Evolutionary conservation across 192 early-diverging fungal species (phyloP).

Genomic region (Linderina pennispora): DNA sequence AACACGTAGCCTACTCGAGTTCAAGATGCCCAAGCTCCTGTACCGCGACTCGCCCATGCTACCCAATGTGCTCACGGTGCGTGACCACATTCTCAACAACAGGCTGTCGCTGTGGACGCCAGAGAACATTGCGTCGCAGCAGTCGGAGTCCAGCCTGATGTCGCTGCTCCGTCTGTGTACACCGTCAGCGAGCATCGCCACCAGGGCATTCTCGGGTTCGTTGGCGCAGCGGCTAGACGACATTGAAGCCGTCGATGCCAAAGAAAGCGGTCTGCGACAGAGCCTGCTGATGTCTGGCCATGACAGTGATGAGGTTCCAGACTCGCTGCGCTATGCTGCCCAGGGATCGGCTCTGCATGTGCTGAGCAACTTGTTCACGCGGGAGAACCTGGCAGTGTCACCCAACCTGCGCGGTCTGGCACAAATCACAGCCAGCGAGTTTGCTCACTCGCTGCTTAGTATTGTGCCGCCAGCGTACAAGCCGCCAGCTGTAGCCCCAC

Average conservation of each 20-base stretch:
- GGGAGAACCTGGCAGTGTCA: conserved; percentile 27
- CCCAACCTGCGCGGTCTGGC: conserved; percentile 26
- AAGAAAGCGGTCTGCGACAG: conserved; percentile 6
- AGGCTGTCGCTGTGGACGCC: conserved; percentile 30
- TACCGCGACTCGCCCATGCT: conserved; percentile 51
- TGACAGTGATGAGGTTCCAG: not conserved
- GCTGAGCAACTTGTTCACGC: conserved; percentile 32
- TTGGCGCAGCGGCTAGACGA: conserved; percentile 15
- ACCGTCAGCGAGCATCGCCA: conserved; percentile 17
- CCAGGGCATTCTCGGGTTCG: conserved; percentile 14
- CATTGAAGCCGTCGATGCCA: conserved; percentile 2
- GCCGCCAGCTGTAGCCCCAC: conserved; percentile 55
- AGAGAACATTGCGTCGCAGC: conserved; percentile 7
- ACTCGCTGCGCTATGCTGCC: conserved; percentile 1
- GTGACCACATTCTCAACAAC: conserved; percentile 10
- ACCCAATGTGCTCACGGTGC: conserved; percentile 13
- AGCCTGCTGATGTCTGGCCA: conserved; percentile 10
- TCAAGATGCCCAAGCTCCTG: conserved; percentile 58
- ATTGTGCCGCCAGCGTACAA: conserved; percentile 45
- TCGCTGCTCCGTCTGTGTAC: conserved; percentile 33
- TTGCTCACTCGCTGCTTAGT: conserved; percentile 30
- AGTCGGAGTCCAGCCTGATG: conserved; percentile 6
- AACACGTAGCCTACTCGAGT: conserved; percentile 56
- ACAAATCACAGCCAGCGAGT: conserved; percentile 12
- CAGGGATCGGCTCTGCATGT: conserved; percentile 32